Percentiles rank a stretch among this genome's conserved stretches.
These are phyloP conservation scores for Globisporangium viniferum DNA, from an alignment of 352 stramenopile species.

Conservation along the genomic window DNA sequence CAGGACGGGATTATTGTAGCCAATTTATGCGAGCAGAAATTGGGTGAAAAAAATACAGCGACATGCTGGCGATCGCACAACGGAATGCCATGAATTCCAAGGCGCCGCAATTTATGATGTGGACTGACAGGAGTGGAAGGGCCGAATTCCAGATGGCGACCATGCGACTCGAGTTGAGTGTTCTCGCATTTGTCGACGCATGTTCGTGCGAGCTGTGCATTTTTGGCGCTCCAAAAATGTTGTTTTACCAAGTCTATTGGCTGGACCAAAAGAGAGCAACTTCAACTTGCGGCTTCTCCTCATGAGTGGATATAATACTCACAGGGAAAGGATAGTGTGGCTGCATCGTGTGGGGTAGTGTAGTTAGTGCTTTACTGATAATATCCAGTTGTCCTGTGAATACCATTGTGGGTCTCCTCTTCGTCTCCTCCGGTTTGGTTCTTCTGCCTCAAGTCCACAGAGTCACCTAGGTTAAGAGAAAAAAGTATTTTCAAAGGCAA, in stretches of 20 bases:
- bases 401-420: neutral
- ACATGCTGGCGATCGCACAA: conserved; percentile 4
- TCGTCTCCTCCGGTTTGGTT: neutral
- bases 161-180: neutral
- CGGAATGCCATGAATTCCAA: neutral
- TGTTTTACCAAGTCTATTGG: neutral
- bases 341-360: neutral
- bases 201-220: neutral
- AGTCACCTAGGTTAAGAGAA: neutral
- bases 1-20: neutral
- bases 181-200: neutral
- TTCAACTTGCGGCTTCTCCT: neutral
- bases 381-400: neutral
- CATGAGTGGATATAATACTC: no score
- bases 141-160: neutral
- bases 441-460: neutral
- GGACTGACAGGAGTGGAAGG: neutral
- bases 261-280: neutral
- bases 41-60: neutral
- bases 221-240: neutral
- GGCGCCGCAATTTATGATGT: neutral
- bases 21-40: neutral
- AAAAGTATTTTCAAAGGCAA: neutral
- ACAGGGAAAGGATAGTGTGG: no score
- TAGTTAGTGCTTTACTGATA: neutral